Base-by-base conservation (phyloP, 805 yeast genomes). In the Myxozyma kluyveri region DNA sequence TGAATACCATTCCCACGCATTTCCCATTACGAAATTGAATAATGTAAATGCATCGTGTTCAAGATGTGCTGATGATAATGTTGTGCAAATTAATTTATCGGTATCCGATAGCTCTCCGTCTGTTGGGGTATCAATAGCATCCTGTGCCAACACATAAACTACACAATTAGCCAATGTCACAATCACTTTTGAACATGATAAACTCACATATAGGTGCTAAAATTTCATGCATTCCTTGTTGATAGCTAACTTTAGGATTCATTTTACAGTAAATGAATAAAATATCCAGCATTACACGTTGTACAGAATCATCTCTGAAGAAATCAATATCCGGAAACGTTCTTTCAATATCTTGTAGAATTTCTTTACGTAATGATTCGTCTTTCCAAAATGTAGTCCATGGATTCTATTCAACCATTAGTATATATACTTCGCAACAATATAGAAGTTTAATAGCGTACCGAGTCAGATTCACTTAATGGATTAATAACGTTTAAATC, bases 221-320 rank as follows among this genome's bases (percentile, higher is more conserved):
- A 3, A 79, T 68, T 63, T 78, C 83, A 61, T 78, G 82, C 64
- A 78, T 69, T 3, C 83, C 83, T 61, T 78, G 83, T 52, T 79
- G 72, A 54, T 75, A 75, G n/a, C 79, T 76, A 27, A 78, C 65
- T 5, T 63, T 69, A 1, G 77, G 73, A 57, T 77, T 73, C 61
- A 73, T 70, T 57, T 72, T 71, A 33, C 79, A 65, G 72, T 79
- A 79, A 3, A 74, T 67, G 57, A 69, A 77, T 42, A 78, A 65
- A 5, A 78, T 63, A 42, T 73, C 70, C n/a, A 73, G 67, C 50
- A 78, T 57, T 31, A 45, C 40, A 6, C 52, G 43, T 47, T 64
- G 65, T 12, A 65, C 61, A 4, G 45, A 36, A 0, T 50, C n/a
- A 9, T 54, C 52, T 21, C 69, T 57, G 49, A 69, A 69, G 50